Evolutionary conservation across 352 stramenopile species (phyloP), one percentile per base, ranked within the genome.

Genomic region (Phytopythium vexans): DNA sequence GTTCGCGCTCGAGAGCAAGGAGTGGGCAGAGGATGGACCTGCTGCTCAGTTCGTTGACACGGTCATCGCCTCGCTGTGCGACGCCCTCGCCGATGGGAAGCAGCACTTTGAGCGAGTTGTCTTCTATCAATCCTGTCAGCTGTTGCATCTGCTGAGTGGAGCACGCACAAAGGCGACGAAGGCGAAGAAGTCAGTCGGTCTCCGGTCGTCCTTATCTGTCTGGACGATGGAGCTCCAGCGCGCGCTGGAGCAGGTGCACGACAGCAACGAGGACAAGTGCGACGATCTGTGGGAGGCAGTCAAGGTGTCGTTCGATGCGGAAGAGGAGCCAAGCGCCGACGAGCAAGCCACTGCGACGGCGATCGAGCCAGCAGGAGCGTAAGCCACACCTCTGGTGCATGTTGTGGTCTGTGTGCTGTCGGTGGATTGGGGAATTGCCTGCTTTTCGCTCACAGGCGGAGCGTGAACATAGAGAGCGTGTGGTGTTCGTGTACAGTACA

Each of bases 81-180:
- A 74, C 34, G 77, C 66, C n/a, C 61, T 88, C 1, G 52, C 61
- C 5, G 64, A 71, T 10, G 48, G 33, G 5, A 87, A 84, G 58
- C 58, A 74, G 52, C 60, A 66, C 31, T 82, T 85, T 21, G 82
- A 92, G 51, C 79, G 74, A 15, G 64, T 74, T 6, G 66, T 79
- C 37, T 83, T 92, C 32, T 88, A 84, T 48, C 82, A 90, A 48
- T 52, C 66, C 31, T 70, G 70, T 5, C 79, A 92, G 51, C 49
- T 90, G 40, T 44, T 77, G 10, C 64, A 81, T 49, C 49, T 89
- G 35, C 52, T 92, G 12, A 55, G 72, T 39, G 49, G 42, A 6
- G 54, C 63, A 41, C 55, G 62, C 42, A 43, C 62, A 32, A 73
- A 72, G 49, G 58, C 54, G 14, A 46, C 39, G 10, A 87, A 74